Percentiles rank a stretch among this genome's conserved stretches.
Evolutionary conservation across 495 filamentous ascomycete species (phyloP).

Genomic region (Talaromyces liani): DNA sequence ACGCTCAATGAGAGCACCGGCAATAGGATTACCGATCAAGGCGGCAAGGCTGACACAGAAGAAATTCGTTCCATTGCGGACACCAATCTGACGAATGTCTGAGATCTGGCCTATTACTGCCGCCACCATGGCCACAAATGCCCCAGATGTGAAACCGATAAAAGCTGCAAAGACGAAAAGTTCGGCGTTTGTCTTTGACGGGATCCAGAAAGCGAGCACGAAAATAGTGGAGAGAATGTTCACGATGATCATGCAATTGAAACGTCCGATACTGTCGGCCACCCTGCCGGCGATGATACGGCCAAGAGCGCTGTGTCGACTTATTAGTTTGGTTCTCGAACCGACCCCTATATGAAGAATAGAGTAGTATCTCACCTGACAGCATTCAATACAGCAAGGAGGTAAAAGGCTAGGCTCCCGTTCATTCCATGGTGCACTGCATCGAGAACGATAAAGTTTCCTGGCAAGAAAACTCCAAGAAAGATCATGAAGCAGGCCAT

Average conservation of each 20-base stretch:
- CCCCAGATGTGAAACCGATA: slow-evolving; percentile 26
- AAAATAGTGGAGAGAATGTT: slow-evolving; percentile 15
- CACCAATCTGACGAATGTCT: slow-evolving; percentile 13
- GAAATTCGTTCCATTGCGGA: slow-evolving; percentile 16
- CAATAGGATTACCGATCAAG: slow-evolving; percentile 59
- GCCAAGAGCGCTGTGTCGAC: slow-evolving; percentile 15
- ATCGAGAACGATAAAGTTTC: too few relatives aligned
- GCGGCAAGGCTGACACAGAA: slow-evolving; percentile 16
- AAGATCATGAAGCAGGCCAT: too few relatives aligned
- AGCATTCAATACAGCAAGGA: slow-evolving; percentile 44
- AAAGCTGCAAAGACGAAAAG: slow-evolving; percentile 7
- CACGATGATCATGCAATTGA: slow-evolving; percentile 23
- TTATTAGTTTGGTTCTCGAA: not conserved
- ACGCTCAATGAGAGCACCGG: slow-evolving; percentile 31
- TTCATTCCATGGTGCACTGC: too few relatives aligned
- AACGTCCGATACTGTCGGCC: slow-evolving; percentile 24
- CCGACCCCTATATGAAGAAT: too few relatives aligned
- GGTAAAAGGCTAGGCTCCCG: too few relatives aligned
- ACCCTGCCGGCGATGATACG: slow-evolving; percentile 20
- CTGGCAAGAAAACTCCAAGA: too few relatives aligned
- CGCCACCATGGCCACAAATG: slow-evolving; percentile 21
- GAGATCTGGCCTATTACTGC: slow-evolving; percentile 24
- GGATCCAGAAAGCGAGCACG: slow-evolving; percentile 27
- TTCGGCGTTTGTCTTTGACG: slow-evolving; percentile 15
- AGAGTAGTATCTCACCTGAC: slow-evolving; percentile 39